Evolutionary conservation across 2,329 filamentous ascomycete species (phyloP), one percentile per base, ranked within the genome.

Genomic region (Colletotrichum gigasporum): DNA sequence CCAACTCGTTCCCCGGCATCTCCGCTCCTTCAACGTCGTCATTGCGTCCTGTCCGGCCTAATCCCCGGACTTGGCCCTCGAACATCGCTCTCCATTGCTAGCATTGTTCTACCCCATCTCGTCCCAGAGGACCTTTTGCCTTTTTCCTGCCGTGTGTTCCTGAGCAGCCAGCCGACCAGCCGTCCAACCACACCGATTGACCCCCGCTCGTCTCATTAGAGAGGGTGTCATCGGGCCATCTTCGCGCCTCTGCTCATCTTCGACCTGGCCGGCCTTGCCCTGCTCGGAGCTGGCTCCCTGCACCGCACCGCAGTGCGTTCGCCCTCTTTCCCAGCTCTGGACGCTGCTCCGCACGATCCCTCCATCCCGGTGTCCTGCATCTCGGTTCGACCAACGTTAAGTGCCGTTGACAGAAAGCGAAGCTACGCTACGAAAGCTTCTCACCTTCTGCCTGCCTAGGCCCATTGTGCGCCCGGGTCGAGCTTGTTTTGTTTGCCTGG

Each of bases 181-280:
- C 34, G 44, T 52, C 28, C 42, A 39, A 10, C 42, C 30, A 48
- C 54, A 10, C 30, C 62, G 50, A 54, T 48, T 50, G 62, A 30
- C 11, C 55, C 48, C 62, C 35, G 50, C 62, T 62, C 35, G 34
- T 34, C 39, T 20, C 48, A 44, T 54, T 50, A 56, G 42, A 61
- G 61, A 64, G 61, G 54, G 61, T 64, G 39, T 61, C 61, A 60
- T 64, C 47, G 47, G 32, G 24, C 47, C 47, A 24, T 45, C 45
- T 7, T 51, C 32, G 37, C 32, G 37, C 39, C 18, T 41, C n/a
- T 42, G 35, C 37, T 63, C 54, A 16, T 39, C 47, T 18, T 53
- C n/a, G 22, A 53, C 41, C 53, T 28, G 30, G 22, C 48, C 42
- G 30, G 41, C 26, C 39, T 48, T 35, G 48, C 56, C 20, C 28